Conservation (phyloP, 2,329 filamentous ascomycete species). For the Ophiosphaerella narmari region DNA sequence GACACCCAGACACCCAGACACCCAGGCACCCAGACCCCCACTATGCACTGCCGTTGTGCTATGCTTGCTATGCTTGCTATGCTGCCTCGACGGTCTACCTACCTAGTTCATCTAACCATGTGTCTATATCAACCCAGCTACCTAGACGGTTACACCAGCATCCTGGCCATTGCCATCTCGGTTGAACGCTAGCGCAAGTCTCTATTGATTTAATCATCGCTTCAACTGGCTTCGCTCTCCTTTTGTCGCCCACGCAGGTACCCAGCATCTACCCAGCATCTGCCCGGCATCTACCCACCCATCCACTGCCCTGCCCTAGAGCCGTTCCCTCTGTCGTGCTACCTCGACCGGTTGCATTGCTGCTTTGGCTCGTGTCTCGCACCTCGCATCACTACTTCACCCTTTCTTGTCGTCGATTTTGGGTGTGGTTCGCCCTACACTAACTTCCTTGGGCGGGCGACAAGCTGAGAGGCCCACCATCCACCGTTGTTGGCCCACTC, state of each 20-base stretch:
- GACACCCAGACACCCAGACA: too few species aligned
- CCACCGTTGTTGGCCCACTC: conserved; percentile 12
- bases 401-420: conserved; percentile 23
- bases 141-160: conserved; percentile 16
- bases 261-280: conserved; percentile 16
- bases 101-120: too few species aligned
- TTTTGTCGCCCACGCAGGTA: conserved; percentile 29
- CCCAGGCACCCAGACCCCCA: not conserved
- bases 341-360: conserved; percentile 22
- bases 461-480: not conserved
- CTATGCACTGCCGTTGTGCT: too few species aligned
- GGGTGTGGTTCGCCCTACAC: conserved; percentile 23
- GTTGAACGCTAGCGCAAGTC: conserved; percentile 18
- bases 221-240: conserved; percentile 4
- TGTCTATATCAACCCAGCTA: not conserved
- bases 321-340: conserved; percentile 22
- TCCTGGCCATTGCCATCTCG: conserved; percentile 16
- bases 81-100: too few species aligned
- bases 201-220: conserved; percentile 19
- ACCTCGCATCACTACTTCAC: not conserved
- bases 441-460: not conserved
- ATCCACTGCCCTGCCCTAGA: conserved; percentile 10
- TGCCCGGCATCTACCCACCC: conserved; percentile 15
- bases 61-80: not conserved
- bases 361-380: conserved; percentile 4